These are phyloP conservation scores for Talaromyces funiculosus DNA, from an alignment of 2,329 filamentous ascomycete genomes.

Conservation along the genomic window DNA sequence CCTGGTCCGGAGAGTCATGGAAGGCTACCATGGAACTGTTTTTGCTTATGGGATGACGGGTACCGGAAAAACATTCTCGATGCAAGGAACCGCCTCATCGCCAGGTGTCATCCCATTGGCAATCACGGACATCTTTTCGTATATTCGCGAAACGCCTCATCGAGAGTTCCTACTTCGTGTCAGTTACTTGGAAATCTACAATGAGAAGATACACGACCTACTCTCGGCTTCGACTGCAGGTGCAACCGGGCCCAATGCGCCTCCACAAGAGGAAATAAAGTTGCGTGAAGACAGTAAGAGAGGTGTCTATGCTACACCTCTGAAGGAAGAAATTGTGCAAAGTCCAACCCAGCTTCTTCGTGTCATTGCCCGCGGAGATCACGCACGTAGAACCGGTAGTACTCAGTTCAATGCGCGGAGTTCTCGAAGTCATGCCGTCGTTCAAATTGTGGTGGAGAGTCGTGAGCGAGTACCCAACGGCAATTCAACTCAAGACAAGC, in stretches of 20 bases:
- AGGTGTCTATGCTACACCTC: slow-evolving; percentile 88
- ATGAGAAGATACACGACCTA: slow-evolving; percentile 93
- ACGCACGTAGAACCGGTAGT: slow-evolving; percentile 81
- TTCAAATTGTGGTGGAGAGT: slow-evolving; percentile 97
- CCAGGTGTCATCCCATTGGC: slow-evolving; percentile 95
- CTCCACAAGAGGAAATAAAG: slow-evolving; percentile 87
- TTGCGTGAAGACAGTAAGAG: slow-evolving; percentile 92
- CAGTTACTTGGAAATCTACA: slow-evolving; percentile 98
- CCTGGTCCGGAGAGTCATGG: slow-evolving; percentile 93
- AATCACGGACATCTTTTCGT: slow-evolving; percentile 98
- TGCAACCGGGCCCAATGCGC: slow-evolving; percentile 44
- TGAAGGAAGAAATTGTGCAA: slow-evolving; percentile 98
- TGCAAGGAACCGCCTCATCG: slow-evolving; percentile 94
- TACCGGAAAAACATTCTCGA: slow-evolving; percentile 97
- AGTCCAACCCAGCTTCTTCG: slow-evolving; percentile 90
- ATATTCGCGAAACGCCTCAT: slow-evolving; percentile 92
- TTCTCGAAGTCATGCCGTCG: slow-evolving; percentile 95
- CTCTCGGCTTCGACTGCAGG: slow-evolving; percentile 66
- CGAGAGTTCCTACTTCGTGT: slow-evolving; percentile 91
- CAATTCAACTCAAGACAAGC: slow-evolving; percentile 52
- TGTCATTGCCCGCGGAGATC: slow-evolving; percentile 90
- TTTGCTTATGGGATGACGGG: slow-evolving; percentile 99
- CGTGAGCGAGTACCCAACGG: slow-evolving; percentile 69
- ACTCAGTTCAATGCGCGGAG: slow-evolving; percentile 96
- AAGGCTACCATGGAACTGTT: slow-evolving; percentile 96